These are phyloP conservation scores for Penicillium griseofulvum DNA, from an alignment of 2,329 filamentous ascomycete genomes.

Conservation along the genomic window DNA sequence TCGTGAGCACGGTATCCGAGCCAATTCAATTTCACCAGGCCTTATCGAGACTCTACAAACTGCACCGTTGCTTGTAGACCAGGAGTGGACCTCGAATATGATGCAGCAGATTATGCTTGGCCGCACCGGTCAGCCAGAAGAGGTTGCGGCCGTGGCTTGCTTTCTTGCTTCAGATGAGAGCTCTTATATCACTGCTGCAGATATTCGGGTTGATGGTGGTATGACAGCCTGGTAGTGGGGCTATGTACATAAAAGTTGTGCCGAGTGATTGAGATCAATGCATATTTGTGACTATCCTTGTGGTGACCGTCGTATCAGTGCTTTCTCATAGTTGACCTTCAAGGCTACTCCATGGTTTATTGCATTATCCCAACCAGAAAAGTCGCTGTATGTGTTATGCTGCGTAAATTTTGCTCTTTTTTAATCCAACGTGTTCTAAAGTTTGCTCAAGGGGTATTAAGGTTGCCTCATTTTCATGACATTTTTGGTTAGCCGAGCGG, in stretches of 20 bases:
- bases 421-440: neutral
- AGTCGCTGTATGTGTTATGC: neutral
- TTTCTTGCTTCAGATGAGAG: constrained; percentile 7
- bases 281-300: neutral
- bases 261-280: neutral
- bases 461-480: constrained; percentile 4
- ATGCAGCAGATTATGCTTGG: neutral
- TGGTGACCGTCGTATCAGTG: neutral
- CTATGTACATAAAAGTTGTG: neutral
- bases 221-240: neutral
- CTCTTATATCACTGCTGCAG: constrained; percentile 1
- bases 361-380: neutral
- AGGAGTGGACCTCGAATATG: neutral
- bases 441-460: neutral
- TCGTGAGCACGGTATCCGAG: neutral
- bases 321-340: neutral
- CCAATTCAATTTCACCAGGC: constrained; percentile 2
- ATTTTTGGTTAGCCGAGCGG: constrained; percentile 21
- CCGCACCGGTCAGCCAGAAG: neutral
- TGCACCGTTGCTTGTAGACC: neutral
- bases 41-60: neutral
- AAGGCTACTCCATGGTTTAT: neutral
- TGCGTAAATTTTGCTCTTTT: neutral
- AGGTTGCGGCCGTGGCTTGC: constrained; percentile 1
- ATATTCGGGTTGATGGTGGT: constrained; percentile 7